phyloP scores from a whole-genome alignment of 306 rosid species.

The Citrullus amarus region DNA sequence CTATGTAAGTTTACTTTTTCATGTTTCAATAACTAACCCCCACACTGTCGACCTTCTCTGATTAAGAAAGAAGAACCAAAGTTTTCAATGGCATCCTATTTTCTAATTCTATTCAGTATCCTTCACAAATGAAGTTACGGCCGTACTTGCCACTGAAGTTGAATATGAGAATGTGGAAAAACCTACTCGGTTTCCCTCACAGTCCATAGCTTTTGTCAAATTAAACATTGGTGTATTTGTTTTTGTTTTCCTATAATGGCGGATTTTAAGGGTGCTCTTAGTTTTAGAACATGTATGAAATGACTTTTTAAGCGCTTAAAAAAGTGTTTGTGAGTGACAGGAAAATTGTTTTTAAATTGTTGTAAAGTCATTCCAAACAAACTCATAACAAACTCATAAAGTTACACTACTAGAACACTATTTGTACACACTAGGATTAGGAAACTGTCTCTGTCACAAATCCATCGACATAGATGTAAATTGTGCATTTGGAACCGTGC shows the following conservation, averaged over 20 bases:
- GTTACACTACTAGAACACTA: not conserved
- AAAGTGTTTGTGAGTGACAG: not conserved
- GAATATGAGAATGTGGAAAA: not conserved
- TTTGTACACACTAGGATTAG: too few species aligned
- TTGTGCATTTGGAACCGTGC: not conserved
- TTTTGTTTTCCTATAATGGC: not conserved
- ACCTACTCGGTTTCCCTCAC: not conserved
- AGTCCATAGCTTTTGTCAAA: not conserved
- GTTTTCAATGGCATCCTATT: not conserved
- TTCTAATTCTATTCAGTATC: not conserved
- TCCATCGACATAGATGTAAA: not conserved
- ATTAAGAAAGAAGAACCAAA: not conserved
- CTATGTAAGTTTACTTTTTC: not conserved
- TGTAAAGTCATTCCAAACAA: not conserved
- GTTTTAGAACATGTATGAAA: not conserved
- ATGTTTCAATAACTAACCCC: not conserved
- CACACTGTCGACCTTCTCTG: not conserved
- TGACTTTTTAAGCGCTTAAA: too few species aligned
- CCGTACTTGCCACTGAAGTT: not conserved
- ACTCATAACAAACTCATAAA: too few species aligned
- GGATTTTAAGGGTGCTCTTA: not conserved
- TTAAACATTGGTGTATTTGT: not conserved
- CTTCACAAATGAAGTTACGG: not conserved
- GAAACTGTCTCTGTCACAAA: not conserved
- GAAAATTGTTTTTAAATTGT: not conserved